Evolutionary conservation across 495 filamentous ascomycete species (phyloP).

Genomic region (Talaromyces stipitatus): DNA sequence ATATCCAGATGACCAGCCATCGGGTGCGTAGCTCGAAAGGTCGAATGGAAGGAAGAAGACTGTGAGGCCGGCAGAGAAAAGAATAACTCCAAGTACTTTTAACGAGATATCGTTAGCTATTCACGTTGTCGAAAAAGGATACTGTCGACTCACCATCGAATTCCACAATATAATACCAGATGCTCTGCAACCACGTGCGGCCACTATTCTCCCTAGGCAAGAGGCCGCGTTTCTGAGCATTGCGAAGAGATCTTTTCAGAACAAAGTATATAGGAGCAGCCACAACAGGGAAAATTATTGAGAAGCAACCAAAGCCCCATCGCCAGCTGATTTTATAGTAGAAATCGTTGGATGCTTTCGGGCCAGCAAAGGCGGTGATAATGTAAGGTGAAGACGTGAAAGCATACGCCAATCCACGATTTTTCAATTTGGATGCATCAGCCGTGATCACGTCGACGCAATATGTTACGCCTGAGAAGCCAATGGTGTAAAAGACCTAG

Average conservation of each 20-base stretch:
- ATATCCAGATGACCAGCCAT: constrained; percentile 32
- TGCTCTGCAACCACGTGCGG: constrained; percentile 10
- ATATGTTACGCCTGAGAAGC: constrained; percentile 47
- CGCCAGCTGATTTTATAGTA: constrained; percentile 28
- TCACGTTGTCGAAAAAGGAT: not conserved
- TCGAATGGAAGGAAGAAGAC: constrained; percentile 51
- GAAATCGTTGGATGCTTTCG: constrained; percentile 10
- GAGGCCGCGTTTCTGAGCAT: constrained; percentile 39
- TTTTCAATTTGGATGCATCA: constrained; percentile 50
- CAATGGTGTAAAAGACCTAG: constrained; percentile 45
- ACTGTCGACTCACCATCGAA: constrained; percentile 16
- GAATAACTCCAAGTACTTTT: constrained; percentile 42
- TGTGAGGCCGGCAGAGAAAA: constrained; percentile 45
- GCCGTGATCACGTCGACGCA: constrained; percentile 48
- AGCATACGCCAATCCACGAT: constrained; percentile 49
- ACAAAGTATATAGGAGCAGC: constrained; percentile 34
- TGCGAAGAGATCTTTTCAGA: constrained; percentile 41
- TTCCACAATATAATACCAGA: constrained; percentile 16
- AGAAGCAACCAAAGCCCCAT: constrained; percentile 51
- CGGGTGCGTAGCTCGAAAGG: constrained; percentile 26
- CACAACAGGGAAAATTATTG: constrained; percentile 44
- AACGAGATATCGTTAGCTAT: not conserved
- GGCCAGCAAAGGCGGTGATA: constrained; percentile 30
- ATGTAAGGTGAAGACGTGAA: constrained; percentile 51
- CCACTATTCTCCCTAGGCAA: constrained; percentile 19